Percentiles rank a stretch among this genome's conserved stretches.
phyloP scores from a whole-genome alignment of 495 filamentous ascomycete species.

The Paragyromitra xinjiangensis region DNA sequence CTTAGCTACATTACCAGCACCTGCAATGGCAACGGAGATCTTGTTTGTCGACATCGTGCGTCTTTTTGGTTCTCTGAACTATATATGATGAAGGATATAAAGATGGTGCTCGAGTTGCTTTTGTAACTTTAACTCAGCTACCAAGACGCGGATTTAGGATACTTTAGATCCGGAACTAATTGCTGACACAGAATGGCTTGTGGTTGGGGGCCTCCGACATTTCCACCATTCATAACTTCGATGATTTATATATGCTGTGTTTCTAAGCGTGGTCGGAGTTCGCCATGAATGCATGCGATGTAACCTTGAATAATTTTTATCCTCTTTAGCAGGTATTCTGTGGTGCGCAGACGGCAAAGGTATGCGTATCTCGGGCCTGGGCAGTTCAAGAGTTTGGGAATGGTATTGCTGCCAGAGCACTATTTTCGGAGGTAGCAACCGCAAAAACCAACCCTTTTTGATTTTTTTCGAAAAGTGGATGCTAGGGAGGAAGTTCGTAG shows the following conservation, averaged over 20 bases:
- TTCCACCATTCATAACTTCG: background rate
- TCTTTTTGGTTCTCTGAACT: background rate
- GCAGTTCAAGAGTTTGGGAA: too few relatives aligned
- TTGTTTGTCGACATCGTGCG: constrained; percentile 5
- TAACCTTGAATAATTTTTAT: too few relatives aligned
- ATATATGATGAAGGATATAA: background rate
- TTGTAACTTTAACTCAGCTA: background rate
- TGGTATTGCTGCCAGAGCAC: too few relatives aligned
- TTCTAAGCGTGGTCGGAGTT: too few relatives aligned
- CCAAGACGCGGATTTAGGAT: background rate
- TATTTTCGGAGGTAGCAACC: too few relatives aligned
- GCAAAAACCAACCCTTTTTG: too few relatives aligned
- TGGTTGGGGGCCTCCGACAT: background rate
- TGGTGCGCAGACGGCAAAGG: too few relatives aligned
- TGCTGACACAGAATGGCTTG: background rate
- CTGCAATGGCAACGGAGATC: constrained; percentile 14
- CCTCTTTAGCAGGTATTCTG: too few relatives aligned
- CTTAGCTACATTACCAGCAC: constrained; percentile 14
- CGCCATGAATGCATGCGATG: too few relatives aligned
- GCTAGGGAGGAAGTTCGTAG: background rate
- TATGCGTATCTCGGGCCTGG: too few relatives aligned
- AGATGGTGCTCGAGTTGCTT: background rate
- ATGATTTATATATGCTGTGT: background rate
- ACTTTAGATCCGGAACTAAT: background rate
- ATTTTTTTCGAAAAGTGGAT: background rate